Base-by-base conservation (phyloP, 345 rosid genomes). In the Gossypium ekmanianum region DNA sequence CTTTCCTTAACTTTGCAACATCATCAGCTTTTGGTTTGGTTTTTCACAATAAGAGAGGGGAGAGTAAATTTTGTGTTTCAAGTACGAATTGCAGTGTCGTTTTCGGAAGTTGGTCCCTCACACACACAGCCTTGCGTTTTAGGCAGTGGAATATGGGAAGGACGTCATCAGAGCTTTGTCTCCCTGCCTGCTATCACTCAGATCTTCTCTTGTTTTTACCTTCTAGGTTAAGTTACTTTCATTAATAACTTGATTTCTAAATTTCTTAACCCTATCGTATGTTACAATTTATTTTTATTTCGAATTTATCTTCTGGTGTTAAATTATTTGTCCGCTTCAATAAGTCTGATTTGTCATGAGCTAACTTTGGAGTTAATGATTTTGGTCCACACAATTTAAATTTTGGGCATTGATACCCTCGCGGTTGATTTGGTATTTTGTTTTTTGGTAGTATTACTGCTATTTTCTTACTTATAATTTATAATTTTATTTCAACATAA, bases 131-230 rank as follows among this genome's bases (percentile, higher is more conserved):
- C 24, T 47, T 13, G 41, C 8, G 57, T 24, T 26, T 50, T 68
- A 45, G 58, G 22, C 72, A 55, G 39, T 67, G 41, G 56, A 61
- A 68, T 13, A 41, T 18, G 16, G 29, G 55, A 48, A 78, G 71
- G 45, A 75, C 26, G 24, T 50, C 73, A 44, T 58, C 68, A 44
- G 51, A 29, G 68, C 45, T 65, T 59, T 24, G 13, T 34, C 41
- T 34, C 41, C 51, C 51, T 50, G 57, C 58, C 72, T 68, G 58
- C 43, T 18, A 16, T 48, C 43, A 26, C 14, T 68, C 58, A 54
- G 75, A 6, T 34, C 52, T 76, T 76, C 78, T n/a, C 24, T n/a
- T 56, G 43, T 34, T 75, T 67, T 67, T 44, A 34, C 10, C 61
- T 68, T 59, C 24, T 52, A n/a, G 22, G 56, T 77, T 7, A 26